Evolutionary conservation across 2,329 filamentous ascomycete species (phyloP).

Genomic region (Delphinella strobiligena): DNA sequence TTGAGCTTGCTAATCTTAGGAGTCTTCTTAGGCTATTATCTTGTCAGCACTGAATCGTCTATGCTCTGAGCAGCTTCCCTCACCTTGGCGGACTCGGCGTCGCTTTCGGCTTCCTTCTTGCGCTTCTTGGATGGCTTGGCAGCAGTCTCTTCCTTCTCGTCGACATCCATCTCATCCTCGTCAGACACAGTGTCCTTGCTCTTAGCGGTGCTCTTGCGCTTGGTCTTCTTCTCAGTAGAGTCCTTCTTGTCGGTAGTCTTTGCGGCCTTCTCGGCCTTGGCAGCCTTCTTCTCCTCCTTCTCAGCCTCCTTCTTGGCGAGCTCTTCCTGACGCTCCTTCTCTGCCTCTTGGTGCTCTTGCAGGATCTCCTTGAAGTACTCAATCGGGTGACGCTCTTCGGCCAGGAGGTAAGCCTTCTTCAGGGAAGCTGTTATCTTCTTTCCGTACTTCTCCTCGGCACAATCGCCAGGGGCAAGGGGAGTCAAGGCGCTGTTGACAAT

Average conservation of each 20-base stretch:
- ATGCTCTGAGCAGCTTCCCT: slow-evolving; percentile 3
- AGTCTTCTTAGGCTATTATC: slow-evolving; percentile 34
- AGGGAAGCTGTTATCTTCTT: slow-evolving; percentile 70
- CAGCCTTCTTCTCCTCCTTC: slow-evolving; percentile 25
- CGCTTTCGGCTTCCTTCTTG: slow-evolving; percentile 56
- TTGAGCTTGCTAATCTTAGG: slow-evolving; percentile 37
- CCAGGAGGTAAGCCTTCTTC: slow-evolving; percentile 66
- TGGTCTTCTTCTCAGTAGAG: slow-evolving; percentile 41
- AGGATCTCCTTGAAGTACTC: slow-evolving; percentile 76
- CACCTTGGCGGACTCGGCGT: slow-evolving; percentile 58
- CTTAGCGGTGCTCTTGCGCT: slow-evolving; percentile 27
- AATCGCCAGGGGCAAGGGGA: slow-evolving; percentile 59
- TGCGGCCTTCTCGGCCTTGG: slow-evolving; percentile 30
- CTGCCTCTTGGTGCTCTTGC: slow-evolving; percentile 41
- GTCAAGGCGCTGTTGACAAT: slow-evolving; percentile 73
- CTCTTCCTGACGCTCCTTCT: slow-evolving; percentile 37
- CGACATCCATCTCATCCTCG: slow-evolving; percentile 21
- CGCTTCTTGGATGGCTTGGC: slow-evolving; percentile 61
- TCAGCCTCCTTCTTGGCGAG: slow-evolving; percentile 28
- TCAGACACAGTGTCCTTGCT: slow-evolving; percentile 15
- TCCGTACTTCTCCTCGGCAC: slow-evolving; percentile 54
- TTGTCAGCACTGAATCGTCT: background rate
- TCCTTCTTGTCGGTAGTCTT: slow-evolving; percentile 30
- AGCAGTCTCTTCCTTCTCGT: slow-evolving; percentile 52
- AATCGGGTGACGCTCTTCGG: slow-evolving; percentile 64